Conservation (phyloP, 139 green algal species). For the Ettlia oleoabundans region DNA sequence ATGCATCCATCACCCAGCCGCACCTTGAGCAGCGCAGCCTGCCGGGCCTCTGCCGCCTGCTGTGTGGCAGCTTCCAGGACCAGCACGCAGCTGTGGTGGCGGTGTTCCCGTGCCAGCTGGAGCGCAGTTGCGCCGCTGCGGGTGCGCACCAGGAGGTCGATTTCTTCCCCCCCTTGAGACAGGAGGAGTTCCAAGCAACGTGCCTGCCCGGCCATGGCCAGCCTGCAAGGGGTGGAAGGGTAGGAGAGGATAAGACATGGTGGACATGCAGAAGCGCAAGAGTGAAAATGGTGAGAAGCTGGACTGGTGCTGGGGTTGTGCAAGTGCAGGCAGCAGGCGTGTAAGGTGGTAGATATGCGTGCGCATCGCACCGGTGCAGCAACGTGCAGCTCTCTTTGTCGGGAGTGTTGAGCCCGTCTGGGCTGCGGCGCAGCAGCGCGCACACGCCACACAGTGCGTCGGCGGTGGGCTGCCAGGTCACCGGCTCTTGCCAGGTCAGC, state of each 20-base stretch:
- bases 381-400: constrained; percentile 47
- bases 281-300: background rate
- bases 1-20: too few relatives aligned
- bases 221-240: background rate
- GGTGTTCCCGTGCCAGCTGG: constrained; percentile 48
- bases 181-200: constrained; percentile 46
- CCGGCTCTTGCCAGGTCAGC: constrained; percentile 3
- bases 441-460: constrained; percentile 23
- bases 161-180: constrained; percentile 7
- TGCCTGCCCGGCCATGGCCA: constrained; percentile 41
- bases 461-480: background rate
- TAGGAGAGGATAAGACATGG: background rate
- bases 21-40: constrained; percentile 61
- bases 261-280: constrained; percentile 4
- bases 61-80: constrained; percentile 56
- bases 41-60: constrained; percentile 39
- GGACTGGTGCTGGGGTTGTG: too few relatives aligned
- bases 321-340: too few relatives aligned
- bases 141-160: constrained; percentile 60
- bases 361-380: constrained; percentile 53
- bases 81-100: constrained; percentile 23
- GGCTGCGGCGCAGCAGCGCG: constrained; percentile 2
- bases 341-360: too few relatives aligned
- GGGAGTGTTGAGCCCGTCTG: constrained; percentile 45
- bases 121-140: constrained; percentile 49